Conservation (phyloP, 176 grass and related monocot species). For the Panicum miliaceum region DNA sequence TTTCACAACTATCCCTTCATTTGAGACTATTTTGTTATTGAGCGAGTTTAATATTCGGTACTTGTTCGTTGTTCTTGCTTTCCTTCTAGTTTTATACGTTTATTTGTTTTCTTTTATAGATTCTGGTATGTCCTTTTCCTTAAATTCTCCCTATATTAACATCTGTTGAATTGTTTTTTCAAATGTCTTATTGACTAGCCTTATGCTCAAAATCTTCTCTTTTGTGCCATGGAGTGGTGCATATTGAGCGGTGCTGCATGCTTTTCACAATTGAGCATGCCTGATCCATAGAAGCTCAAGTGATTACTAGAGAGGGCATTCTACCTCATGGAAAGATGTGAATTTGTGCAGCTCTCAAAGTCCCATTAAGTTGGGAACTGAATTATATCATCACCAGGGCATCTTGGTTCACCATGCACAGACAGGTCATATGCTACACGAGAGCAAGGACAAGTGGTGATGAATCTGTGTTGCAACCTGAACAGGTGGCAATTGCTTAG, state of each 20-base stretch:
- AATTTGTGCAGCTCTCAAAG: background rate
- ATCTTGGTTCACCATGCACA: background rate
- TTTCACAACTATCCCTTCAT: slow-evolving; percentile 8
- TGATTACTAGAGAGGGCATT: background rate
- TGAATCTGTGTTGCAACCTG: slow-evolving; percentile 30
- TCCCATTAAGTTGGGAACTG: background rate
- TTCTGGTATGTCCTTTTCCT: slow-evolving; percentile 18
- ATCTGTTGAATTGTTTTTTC: slow-evolving; percentile 13
- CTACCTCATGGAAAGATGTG: background rate
- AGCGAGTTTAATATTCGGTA: slow-evolving; percentile 1
- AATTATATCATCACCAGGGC: slow-evolving; percentile 11
- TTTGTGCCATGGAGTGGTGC: slow-evolving; percentile 19
- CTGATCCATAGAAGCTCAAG: background rate
- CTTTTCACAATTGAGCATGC: slow-evolving; percentile 2
- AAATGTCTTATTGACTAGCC: background rate
- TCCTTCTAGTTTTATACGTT: background rate
- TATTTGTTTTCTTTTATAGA: slow-evolving; percentile 1
- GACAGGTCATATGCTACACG: background rate
- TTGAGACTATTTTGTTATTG: slow-evolving; percentile 22
- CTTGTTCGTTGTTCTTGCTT: slow-evolving; percentile 23
- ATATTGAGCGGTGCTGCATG: background rate
- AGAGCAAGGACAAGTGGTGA: background rate
- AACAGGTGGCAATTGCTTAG: background rate
- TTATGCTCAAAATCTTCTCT: slow-evolving; percentile 20
- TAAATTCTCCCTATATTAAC: slow-evolving; percentile 21